Evolutionary conservation across 2,329 filamentous ascomycete species (phyloP), one percentile per base, ranked within the genome.

Genomic region (Aspergillus brasiliensis): DNA sequence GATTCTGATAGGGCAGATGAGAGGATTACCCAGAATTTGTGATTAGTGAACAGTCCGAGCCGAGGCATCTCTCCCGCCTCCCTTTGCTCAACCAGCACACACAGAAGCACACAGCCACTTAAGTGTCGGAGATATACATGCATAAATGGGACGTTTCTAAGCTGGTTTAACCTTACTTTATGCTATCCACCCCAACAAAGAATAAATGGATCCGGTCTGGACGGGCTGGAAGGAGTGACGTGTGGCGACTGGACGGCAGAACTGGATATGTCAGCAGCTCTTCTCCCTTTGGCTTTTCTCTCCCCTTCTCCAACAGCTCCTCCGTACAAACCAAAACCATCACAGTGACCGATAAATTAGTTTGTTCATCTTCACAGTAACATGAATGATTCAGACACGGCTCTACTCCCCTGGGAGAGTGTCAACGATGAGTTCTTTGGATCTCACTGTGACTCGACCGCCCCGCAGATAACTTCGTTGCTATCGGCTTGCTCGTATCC

Each of bases 401-500:
- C 60, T 38, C 28, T 62, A 31, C 25, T 62, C 19, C 40, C 61
- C 13, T 62, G 61, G 61, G 61, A 62, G 17, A 55, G 15, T 17
- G 28, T 55, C 19, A 42, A 55, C 28, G 52, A 55, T 27, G 38
- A 34, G 10, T 23, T 55, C n/a, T 55, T 55, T n/a, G 52, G 52
- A 13, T 46, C 52, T 46, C 27, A 27, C 1, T 31, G 11, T 19
- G 21, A 19, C 44, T 38, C n/a, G 52, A 55, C 48, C 8, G 53
- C 46, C 3, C 51, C 64, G n/a, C 51, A 67, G 44, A 40, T 67
- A 10, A 57, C 58, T 7, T 60, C 59, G 19, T 34, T 67, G 19
- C 62, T 67, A 3, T 67, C 65, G 8, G 65, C 65, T 13, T 62
- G 64, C 3, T 66, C 65, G 4, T 67, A 67, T 42, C 62, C 64